phyloP scores from a whole-genome alignment of 179 eudicot species.

The Spinacia oleracea region DNA sequence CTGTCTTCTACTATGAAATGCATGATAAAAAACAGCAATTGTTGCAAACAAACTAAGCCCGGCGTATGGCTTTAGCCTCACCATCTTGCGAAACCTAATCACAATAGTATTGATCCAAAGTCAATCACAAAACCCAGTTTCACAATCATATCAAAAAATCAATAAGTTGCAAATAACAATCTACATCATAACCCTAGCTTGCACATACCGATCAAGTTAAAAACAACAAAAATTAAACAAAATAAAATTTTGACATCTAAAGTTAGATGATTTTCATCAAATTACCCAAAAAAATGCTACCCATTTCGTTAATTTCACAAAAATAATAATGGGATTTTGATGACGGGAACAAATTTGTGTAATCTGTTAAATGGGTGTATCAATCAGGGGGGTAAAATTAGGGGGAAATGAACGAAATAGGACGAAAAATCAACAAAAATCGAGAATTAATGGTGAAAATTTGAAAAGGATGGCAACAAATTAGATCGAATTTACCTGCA shows the following conservation, averaged over 20 bases:
- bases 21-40: conserved; percentile 74
- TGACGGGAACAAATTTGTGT: background rate
- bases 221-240: background rate
- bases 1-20: conserved; percentile 86
- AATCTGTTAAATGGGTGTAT: background rate
- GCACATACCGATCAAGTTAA: background rate
- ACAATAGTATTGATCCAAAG: background rate
- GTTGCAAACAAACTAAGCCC: conserved; percentile 75
- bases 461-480: background rate
- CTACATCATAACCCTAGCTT: background rate
- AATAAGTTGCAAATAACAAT: background rate
- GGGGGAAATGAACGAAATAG: background rate
- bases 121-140: conserved; percentile 2
- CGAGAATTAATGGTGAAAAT: background rate
- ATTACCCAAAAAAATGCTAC: background rate
- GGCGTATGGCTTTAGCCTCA: conserved; percentile 81
- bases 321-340: background rate
- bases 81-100: conserved; percentile 49
- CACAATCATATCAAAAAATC: background rate
- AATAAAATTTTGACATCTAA: background rate
- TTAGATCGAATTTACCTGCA: conserved; percentile 18
- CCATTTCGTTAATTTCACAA: background rate
- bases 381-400: background rate
- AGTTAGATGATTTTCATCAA: background rate
- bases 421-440: background rate